These are phyloP conservation scores for Taxillus chinensis DNA, from an alignment of 164 flowering plant genomes.

Conservation along the genomic window DNA sequence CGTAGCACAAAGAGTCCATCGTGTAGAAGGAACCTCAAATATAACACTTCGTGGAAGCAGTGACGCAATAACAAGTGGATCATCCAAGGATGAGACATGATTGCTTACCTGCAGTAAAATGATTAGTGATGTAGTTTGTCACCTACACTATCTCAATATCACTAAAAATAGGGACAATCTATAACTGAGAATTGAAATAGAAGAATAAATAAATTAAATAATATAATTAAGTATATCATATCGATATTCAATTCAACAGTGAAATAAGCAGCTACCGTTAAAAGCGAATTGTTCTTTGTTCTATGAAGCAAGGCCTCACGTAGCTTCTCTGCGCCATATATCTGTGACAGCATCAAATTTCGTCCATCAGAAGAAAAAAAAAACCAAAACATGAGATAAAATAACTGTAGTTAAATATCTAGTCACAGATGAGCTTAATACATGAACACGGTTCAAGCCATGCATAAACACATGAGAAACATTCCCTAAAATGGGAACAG, in stretches of 20 bases:
- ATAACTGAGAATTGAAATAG: not conserved
- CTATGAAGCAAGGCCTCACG: constrained; percentile 52
- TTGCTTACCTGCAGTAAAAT: constrained; percentile 69
- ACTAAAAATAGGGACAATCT: not conserved
- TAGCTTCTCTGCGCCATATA: constrained; percentile 83
- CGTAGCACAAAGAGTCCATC: constrained; percentile 96
- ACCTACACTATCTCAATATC: not conserved
- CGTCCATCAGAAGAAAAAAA: not conserved
- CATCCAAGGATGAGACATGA: constrained; percentile 94
- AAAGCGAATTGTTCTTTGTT: constrained; percentile 59
- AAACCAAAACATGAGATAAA: too few relatives aligned
- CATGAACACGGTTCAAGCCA: constrained; percentile 81
- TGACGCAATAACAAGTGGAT: constrained; percentile 84
- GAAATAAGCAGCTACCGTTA: constrained; percentile 42
- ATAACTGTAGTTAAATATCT: too few relatives aligned
- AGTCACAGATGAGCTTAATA: constrained; percentile 10
- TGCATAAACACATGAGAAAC: constrained; percentile 93
- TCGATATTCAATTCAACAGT: too few relatives aligned
- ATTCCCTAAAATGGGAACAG: constrained; percentile 89
- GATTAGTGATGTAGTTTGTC: too few relatives aligned
- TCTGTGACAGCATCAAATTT: constrained; percentile 28
- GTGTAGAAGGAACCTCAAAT: constrained; percentile 60
- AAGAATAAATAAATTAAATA: not conserved
- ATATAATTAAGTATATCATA: not conserved
- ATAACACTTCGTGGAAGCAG: constrained; percentile 69